Evolutionary conservation across 164 flowering plant genomes (phyloP), one percentile per base, ranked within the genome.

Genomic region (Taxillus chinensis): DNA sequence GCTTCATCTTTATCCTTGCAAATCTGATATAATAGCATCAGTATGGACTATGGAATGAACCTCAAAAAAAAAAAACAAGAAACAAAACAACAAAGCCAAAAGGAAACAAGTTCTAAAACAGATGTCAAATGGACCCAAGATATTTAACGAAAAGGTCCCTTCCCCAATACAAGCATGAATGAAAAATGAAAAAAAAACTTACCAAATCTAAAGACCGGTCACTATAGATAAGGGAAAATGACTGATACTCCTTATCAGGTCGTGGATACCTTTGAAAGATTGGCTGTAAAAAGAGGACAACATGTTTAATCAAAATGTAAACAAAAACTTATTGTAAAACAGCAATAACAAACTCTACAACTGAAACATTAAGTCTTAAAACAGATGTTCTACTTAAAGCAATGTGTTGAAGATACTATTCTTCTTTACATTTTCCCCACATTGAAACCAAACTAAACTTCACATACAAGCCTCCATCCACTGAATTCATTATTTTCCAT

Each of bases 1-100:
- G 99, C 96, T 80, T 90, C 99, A 82, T 93, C 99, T 83, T 93
- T 93, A 75, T 93, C 99, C 78, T 93, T 93, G 82, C 99, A 93
- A 45, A 93, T 93, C 98, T 93, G 71, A 63, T 41, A 66, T 48
- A 63, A 38, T 40, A 48, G 9, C 51, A 48, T 48, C 51, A 48
- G 13, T 48, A 41, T 43, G 61, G 27, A 54, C 58, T 42, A 45
- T 61, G 54, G 27, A 43, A 62, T 57, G 39, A 62, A 59, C 40
- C 55, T 42, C 39, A 49, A 39, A 27, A 27, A 27, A 27, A 27
- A 27, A 0, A 27, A 48, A 48, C 9, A 7, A 48, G 12, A 11
- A 48, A 11, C 13, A 3, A 3, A 7, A 48, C 51, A 7, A 48
- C 3, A 48, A 8, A 7, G 12, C 2, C 13, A 48, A 14, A 48